Base-by-base conservation (phyloP, 768 basidiomycete genomes). In the Inosperma sp. region DNA sequence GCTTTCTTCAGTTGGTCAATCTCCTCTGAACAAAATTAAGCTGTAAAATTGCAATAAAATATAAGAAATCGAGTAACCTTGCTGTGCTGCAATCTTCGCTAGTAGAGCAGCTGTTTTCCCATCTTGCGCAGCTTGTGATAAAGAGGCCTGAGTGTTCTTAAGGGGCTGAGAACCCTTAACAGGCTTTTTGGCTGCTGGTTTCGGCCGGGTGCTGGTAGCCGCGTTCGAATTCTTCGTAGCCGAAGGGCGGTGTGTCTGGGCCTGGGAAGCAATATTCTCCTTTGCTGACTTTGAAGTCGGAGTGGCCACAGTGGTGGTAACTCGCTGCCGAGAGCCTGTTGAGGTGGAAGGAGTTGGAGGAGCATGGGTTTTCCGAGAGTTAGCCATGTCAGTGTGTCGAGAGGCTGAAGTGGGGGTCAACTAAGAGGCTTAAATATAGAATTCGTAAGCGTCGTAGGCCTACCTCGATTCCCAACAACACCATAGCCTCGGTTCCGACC, bases 241-340 rank as follows among this genome's bases (percentile, higher is more conserved):
- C 1, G 40, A 42, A 26, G 26, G 16, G 10, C 26, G n/a, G 7
- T 7, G 39, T 23, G 19, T 7, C 19, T 39, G 19, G 9, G 37
- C 19, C 19, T 39, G 19, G 37, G n/a, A n/a, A n/a, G n/a, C n/a
- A n/a, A 39, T 39, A 42, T 42, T 42, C 40, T 42, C 40, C 37
- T 39, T 39, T 39, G 19, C 37, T 12, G 37, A 21, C 23, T 42
- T 42, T 42, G 23, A 42, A 42, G n/a, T n/a, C n/a, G n/a, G n/a
- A n/a, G n/a, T n/a, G n/a, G n/a, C n/a, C n/a, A 26, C 14, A 26
- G 40, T 16, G 4, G 12, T 16, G 40, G 13, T 42, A 8, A n/a
- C 40, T 26, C 16, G 16, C 22, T 5, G 23, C 22, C 27, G 21
- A 14, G 40, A 1, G 9, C 21, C 10, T 21, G 22, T 41, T n/a